phyloP scores from a whole-genome alignment of 306 rosid genomes.

The Rosa persica region DNA sequence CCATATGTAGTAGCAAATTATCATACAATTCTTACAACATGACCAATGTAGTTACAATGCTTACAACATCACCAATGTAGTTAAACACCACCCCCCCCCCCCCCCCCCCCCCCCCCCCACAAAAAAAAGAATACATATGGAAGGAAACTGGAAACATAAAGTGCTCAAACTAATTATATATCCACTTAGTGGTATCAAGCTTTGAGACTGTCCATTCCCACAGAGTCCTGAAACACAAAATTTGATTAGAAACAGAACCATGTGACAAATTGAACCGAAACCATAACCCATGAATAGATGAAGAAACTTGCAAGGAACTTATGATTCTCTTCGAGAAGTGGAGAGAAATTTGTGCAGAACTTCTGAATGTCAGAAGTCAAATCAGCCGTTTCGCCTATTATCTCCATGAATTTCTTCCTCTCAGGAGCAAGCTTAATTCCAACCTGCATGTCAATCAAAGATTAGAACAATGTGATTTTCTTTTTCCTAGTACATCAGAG shows the following conservation, averaged over 20 bases:
- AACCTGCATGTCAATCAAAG: conserved; percentile 19
- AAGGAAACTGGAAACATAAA: background rate
- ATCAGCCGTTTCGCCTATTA: conserved; percentile 49
- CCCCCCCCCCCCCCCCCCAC: too few relatives aligned
- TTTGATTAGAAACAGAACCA: background rate
- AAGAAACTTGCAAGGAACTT: conserved; percentile 50
- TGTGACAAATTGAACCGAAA: background rate
- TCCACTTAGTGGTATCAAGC: conserved; percentile 10
- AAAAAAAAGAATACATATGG: background rate
- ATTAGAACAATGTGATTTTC: too few relatives aligned
- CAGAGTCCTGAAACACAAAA: conserved; percentile 13
- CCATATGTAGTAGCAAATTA: too few relatives aligned
- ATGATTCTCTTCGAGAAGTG: conserved; percentile 58
- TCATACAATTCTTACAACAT: background rate
- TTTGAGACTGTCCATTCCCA: conserved; percentile 21
- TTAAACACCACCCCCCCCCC: too few relatives aligned
- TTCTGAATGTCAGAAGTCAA: conserved; percentile 45
- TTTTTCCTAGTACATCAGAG: too few relatives aligned
- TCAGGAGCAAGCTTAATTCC: conserved; percentile 77
- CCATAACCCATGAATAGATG: background rate
- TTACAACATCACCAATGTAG: too few relatives aligned
- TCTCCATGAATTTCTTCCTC: conserved; percentile 70
- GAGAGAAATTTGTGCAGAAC: conserved; percentile 49
- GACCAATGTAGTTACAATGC: background rate
- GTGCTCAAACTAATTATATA: background rate